phyloP scores from a whole-genome alignment of 2,329 filamentous ascomycete genomes.

The Sporothrix luriei region DNA sequence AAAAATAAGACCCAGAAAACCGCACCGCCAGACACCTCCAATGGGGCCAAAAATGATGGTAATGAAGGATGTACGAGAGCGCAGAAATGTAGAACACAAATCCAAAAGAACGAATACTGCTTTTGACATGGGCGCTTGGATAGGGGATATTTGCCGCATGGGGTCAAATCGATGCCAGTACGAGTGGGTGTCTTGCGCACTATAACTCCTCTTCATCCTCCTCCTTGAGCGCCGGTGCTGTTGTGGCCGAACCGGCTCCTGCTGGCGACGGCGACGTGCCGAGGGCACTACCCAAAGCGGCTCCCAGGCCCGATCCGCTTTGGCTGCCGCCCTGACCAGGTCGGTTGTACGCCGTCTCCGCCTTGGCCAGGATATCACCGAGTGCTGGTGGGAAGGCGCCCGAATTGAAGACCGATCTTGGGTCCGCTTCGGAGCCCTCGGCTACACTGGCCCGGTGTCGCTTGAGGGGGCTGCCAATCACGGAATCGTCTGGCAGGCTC shows the following conservation, averaged over 20 bases:
- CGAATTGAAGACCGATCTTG: conserved; percentile 36
- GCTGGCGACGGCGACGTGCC: conserved; percentile 3
- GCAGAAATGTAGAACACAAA: background rate
- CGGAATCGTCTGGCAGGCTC: conserved; percentile 50
- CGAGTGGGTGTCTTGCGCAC: background rate
- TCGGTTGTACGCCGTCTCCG: conserved; percentile 42
- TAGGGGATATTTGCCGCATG: no score
- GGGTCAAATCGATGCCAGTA: no score
- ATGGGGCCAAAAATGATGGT: background rate
- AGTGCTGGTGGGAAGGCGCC: conserved; percentile 46
- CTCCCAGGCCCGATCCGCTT: background rate
- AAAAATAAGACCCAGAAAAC: background rate
- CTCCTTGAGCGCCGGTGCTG: conserved; percentile 10
- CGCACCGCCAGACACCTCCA: background rate
- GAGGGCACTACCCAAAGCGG: background rate
- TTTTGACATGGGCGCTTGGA: background rate
- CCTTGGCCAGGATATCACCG: conserved; percentile 48
- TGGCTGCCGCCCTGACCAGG: conserved; percentile 9
- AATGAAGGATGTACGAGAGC: background rate
- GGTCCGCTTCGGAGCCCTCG: conserved; percentile 47
- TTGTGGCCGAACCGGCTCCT: background rate
- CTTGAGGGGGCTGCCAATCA: conserved; percentile 72
- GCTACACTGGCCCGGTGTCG: conserved; percentile 68
- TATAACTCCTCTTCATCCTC: conserved; percentile 35
- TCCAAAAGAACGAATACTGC: background rate